Base-by-base conservation (phyloP, 108 stramenopile genomes). In the Conticribra weissflogii region DNA sequence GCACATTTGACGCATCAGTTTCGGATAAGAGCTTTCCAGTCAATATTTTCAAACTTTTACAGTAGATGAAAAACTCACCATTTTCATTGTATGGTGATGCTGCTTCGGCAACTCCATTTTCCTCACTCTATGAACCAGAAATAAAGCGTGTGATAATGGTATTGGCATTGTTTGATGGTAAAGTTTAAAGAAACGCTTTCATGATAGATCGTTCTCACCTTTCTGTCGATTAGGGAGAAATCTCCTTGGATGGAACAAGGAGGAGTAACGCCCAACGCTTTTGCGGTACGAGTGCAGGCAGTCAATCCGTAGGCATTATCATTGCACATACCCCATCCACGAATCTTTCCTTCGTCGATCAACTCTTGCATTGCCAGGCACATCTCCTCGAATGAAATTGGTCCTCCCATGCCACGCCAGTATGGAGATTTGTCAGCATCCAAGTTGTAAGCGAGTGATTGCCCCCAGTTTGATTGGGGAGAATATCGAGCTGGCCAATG, bases 301-400 rank as follows among this genome's bases (percentile, higher is more conserved):
- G 92, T 85, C n/a, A 96, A 61, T 12, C 95, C 95, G 51, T 92
- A 93, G 9, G 95, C 88, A 76, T 92, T 92, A 77, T 96, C 95
- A 72, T 96, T 96, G 73, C 92, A 96, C 19, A 94, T 59, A 29
- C 95, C 95, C 91, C 91, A 94, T 27, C 92, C 88, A 4, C 92
- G 79, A 55, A 96, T 94, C 66, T 90, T 95, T 8, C 94, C 94
- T 56, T 88, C 61, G 27, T 91, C 82, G 44, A 95, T 86, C 56
- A 95, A 66, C 2, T 83, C 71, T 54, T 95, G 86, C 91, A 95
- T 91, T 18, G 85, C 63, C 25, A 88, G n/a, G 54, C 91, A 92
- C 47, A 93, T 47, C 2, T 95, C 90, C 71, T 95, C 94, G 72
- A 95, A 93, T 44, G 86, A 84, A 15, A 87, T 91, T 8, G 91